phyloP scores from a whole-genome alignment of 257 asterid genomes.

The Paulownia fortunei region DNA sequence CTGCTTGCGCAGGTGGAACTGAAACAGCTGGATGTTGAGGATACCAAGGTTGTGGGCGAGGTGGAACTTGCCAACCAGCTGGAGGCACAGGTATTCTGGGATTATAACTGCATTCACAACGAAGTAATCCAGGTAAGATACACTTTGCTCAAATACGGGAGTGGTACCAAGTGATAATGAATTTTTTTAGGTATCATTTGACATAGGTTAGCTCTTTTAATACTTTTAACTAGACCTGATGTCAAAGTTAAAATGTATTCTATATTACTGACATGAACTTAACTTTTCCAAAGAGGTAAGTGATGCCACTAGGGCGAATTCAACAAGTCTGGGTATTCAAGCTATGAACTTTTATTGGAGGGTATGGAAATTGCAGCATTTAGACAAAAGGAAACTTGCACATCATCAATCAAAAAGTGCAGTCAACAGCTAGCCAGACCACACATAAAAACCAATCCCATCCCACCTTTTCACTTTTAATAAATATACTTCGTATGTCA shows the following conservation, averaged over 20 bases:
- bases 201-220: not conserved
- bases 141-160: slow-evolving; percentile 15
- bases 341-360: not conserved
- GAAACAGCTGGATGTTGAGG: slow-evolving; percentile 70
- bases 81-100: slow-evolving; percentile 67
- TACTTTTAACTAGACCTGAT: not conserved
- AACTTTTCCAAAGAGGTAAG: not conserved
- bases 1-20: slow-evolving; percentile 65
- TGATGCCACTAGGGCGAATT: not conserved
- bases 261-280: not conserved
- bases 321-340: not conserved
- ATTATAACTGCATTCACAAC: slow-evolving; percentile 59
- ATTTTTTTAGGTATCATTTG: not conserved
- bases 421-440: slow-evolving; percentile 3
- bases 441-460: not conserved
- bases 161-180: not conserved
- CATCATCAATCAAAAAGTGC: not conserved
- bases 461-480: not conserved
- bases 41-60: slow-evolving; percentile 86
- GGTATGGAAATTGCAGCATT: not conserved
- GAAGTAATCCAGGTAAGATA: slow-evolving; percentile 27
- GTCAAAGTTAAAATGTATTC: not conserved
- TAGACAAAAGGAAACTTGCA: not conserved
- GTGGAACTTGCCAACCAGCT: slow-evolving; percentile 69
- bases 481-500: not conserved